phyloP scores from a whole-genome alignment of 306 rosid species.

The Carpinus viminea region DNA sequence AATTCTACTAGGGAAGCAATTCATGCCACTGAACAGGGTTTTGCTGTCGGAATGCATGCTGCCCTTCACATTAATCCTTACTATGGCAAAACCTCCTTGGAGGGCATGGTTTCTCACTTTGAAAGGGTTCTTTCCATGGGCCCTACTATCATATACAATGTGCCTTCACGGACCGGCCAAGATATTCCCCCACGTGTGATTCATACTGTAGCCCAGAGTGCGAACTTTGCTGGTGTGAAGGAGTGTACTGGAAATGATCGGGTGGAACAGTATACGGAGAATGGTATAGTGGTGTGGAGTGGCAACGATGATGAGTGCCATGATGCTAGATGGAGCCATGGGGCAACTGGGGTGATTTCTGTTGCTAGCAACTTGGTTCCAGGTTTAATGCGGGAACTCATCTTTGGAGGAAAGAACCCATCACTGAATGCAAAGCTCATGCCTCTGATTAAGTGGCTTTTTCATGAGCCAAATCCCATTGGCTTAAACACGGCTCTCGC shows the following conservation, averaged over 20 bases:
- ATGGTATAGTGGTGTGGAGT: constrained; percentile 82
- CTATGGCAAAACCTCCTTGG: constrained; percentile 85
- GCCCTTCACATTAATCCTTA: constrained; percentile 98
- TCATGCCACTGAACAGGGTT: constrained; percentile 95
- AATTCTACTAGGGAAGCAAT: constrained; percentile 93
- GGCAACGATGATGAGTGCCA: constrained; percentile 94
- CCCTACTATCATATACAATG: constrained; percentile 85
- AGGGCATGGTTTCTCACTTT: constrained; percentile 78
- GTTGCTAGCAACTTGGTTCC: constrained; percentile 90
- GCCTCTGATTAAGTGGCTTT: constrained; percentile 86
- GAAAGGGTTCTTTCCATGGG: constrained; percentile 82
- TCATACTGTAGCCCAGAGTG: constrained; percentile 52
- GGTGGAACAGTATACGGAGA: constrained; percentile 55
- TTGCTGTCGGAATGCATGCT: constrained; percentile 98
- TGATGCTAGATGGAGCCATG: constrained; percentile 88
- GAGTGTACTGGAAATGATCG: constrained; percentile 88
- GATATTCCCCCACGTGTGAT: constrained; percentile 86
- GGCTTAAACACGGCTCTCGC: constrained; percentile 93
- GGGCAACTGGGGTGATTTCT: constrained; percentile 92
- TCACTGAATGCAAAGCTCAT: constrained; percentile 60
- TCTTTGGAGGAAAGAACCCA: constrained; percentile 69
- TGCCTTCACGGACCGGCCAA: constrained; percentile 93
- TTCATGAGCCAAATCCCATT: constrained; percentile 86
- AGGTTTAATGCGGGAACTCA: constrained; percentile 73
- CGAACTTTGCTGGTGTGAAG: constrained; percentile 85